Base-by-base conservation (phyloP, 495 filamentous ascomycete species). In the Darksidea phi region DNA sequence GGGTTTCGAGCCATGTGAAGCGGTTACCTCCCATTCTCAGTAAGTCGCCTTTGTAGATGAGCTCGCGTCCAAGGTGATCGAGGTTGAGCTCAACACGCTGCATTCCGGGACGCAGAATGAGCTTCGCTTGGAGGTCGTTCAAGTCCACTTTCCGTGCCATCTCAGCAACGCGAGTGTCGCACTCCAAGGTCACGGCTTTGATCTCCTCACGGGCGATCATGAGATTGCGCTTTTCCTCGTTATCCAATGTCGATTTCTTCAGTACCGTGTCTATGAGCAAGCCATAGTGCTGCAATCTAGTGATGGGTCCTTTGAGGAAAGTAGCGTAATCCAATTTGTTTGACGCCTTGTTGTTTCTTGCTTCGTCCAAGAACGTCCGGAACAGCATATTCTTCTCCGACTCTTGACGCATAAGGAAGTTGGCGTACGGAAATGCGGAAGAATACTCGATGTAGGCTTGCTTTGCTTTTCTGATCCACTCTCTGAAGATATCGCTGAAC, bases 381-480 rank as follows among this genome's bases (percentile, higher is more conserved):
- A 99, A 99, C 24, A 91, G 77, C 20, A 92, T 74, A 67, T 99
- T 99, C 28, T 86, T 81, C 52, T 89, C 85, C 0, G 86, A 78
- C 74, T 99, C 94, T 72, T 88, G 90, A 48, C 90, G 86, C 21
- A 99, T 83, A 38, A 91, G 75, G 73, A 88, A 91, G 34, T 81
- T 86, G 0, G 94, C 94, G 46, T 88, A 82, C 0, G 94, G 93
- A 57, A 91, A 97, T 0, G 84, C 86, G 0, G 88, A 86, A 48
- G 93, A 90, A 74, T 97, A 99, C 43, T 92, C 92, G 60, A 97
- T 85, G 74, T 97, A 99, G 1, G 88, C 86, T 5, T 76, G 74
- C 74, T 87, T 90, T 1, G 95, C 94, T 74, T 97, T 97, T 50
- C 94, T 83, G 66, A 99, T 95, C 94, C 94, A 99, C 74, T 99